Base-by-base conservation (phyloP, 345 rosid genomes). In the Cardamine resedifolia region DNA sequence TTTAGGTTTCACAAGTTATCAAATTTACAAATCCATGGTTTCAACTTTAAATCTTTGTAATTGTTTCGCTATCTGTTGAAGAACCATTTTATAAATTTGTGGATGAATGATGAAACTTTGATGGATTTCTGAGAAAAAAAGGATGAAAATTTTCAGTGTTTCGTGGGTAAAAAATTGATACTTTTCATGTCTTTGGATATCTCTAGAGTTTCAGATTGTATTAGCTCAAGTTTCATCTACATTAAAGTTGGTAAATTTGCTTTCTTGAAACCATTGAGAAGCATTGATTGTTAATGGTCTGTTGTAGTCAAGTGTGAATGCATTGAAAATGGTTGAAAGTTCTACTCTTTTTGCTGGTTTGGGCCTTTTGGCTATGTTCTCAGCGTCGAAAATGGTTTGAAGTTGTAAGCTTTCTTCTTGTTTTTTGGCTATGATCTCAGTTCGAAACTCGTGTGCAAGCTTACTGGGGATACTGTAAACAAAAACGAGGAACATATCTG, bases 401-500 rank as follows among this genome's bases (percentile, higher is more conserved):
- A 27, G 57, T 56, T 70, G 2, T 30, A 31, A 31, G 48, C 4
- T 58, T 70, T 44, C 36, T 26, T 26, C 48, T 18, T 38, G 50
- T n/a, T 9, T 67, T 70, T 70, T 47, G 27, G 15, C 2, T 56
- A 50, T 52, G 33, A 55, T 73, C 19, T 71, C 81, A 94, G 98
- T 71, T 85, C 96, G 1, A 91, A 87, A 80, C 74, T 94, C 77
- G 79, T 84, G 72, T 91, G 98, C 80, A 94, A 89, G 78, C 82
- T 94, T 56, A 94, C 97, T 1, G 96, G 92, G 23, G 90, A 89
- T 78, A 85, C 83, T 7, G 89, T 94, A 58, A 94, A 94, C 76
- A 94, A 94, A 74, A 81, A 84, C 4, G 96, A 91, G 81, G 91
- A 91, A 71, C 98, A 94, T 71, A 87, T 91, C 31, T 94, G 95